Conservation (phyloP, 2,329 filamentous ascomycete genomes). For the Parastagonospora avenae region DNA sequence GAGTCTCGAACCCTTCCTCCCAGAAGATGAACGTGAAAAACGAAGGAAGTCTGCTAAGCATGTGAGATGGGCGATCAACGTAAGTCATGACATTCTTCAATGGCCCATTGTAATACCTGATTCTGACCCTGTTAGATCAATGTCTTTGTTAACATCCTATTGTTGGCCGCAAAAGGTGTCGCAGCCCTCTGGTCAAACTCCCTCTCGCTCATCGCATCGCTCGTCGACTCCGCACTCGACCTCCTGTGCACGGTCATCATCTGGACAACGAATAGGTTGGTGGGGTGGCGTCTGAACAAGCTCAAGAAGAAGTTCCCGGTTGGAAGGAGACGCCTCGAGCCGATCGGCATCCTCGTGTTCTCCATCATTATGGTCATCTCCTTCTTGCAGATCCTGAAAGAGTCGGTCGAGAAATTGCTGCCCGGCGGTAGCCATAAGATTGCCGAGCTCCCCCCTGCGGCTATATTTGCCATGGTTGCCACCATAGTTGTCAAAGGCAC, state of each 20-base stretch:
- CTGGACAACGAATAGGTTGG: conserved; percentile 64
- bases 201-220: conserved; percentile 65
- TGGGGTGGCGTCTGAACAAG: conserved; percentile 60
- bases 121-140: conserved; percentile 53
- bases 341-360: conserved; percentile 67
- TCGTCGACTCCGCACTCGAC: conserved; percentile 66
- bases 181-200: conserved; percentile 63
- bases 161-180: conserved; percentile 61
- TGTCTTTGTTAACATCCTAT: conserved; percentile 63
- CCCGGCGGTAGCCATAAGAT: conserved; percentile 56
- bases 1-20: conserved; percentile 60
- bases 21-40: conserved; percentile 59
- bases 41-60: conserved; percentile 54
- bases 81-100: conserved; percentile 19
- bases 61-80: conserved; percentile 63
- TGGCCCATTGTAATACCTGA: too few relatives aligned
- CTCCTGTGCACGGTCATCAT: conserved; percentile 66
- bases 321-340: conserved; percentile 58
- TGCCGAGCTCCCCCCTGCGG: conserved; percentile 57
- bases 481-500: conserved; percentile 65
- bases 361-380: conserved; percentile 67
- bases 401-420: conserved; percentile 63
- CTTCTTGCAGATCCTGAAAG: conserved; percentile 65
- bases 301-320: conserved; percentile 64
- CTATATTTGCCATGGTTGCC: conserved; percentile 62